Evolutionary conservation across 1,284 basidiomycete species (phyloP), one percentile per base, ranked within the genome.

Genomic region (Coniophora puteana): DNA sequence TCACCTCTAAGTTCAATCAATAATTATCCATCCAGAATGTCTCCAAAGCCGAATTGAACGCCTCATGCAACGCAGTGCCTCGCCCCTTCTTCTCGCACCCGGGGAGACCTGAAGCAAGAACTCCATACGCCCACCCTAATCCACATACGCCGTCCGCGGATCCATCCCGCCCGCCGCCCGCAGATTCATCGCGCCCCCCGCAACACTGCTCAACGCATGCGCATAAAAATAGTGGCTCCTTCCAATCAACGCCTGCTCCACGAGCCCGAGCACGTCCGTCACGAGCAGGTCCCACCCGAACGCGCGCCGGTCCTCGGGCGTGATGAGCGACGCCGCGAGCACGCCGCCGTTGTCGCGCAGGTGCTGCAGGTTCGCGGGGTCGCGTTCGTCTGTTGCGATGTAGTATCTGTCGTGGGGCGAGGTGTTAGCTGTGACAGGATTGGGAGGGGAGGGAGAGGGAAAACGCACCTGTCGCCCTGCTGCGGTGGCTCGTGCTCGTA

Each of bases 371-470:
- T 61, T 61, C 0, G 49, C 47, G 0, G 57, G 51, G 40, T 63
- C 55, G 14, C 68, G 63, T 42, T 74, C 73, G 40, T 73, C 73
- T 8, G 72, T 73, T 1, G 73, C 72, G 16, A 75, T 57, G 49
- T 68, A 75, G 49, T 65, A 74, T 18, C 71, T 63, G n/a, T 55
- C 17, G 17, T 12, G 16, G 13, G 18, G 10, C 3, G 16, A 16
- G 49, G 28, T n/a, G n/a, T n/a, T n/a, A n/a, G n/a, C n/a, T n/a
- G n/a, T n/a, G n/a, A n/a, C n/a, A n/a, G n/a, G 3, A 26, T 5
- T 11, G 35, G 17, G 24, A n/a, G n/a, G n/a, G n/a, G n/a, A n/a
- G n/a, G n/a, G n/a, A 10, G 37, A 7, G 8, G 23, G 17, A 11
- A 14, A 6, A 37, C 60, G 27, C 26, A 60, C 61, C 35, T 52